Conservation (phyloP, 2,329 filamentous ascomycete species). For the Elsinoe perseae region DNA sequence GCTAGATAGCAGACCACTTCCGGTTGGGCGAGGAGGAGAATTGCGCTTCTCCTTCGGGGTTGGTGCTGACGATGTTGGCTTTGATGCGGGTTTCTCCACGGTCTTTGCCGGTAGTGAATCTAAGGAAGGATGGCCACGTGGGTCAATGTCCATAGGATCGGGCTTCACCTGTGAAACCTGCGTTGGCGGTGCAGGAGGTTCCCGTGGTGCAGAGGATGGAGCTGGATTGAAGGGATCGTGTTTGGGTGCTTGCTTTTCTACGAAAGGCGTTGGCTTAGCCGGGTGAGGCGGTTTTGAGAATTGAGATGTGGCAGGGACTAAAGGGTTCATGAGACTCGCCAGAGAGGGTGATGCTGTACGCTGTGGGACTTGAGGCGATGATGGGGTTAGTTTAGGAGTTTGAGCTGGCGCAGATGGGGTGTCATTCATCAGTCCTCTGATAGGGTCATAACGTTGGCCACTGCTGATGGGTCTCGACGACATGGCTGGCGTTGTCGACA, state of each 20-base stretch:
- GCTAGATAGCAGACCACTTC: conserved; percentile 57
- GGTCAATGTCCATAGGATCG: conserved; percentile 30
- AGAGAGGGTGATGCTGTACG: conserved; percentile 74
- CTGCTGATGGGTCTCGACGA: conserved; percentile 53
- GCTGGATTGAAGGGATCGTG: conserved; percentile 17
- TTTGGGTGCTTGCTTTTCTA: neutral
- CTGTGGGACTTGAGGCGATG: conserved; percentile 34
- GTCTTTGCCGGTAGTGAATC: neutral
- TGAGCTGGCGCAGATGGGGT: conserved; percentile 22
- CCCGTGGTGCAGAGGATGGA: neutral
- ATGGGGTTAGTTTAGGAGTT: conserved; percentile 21
- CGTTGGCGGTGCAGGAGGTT: neutral
- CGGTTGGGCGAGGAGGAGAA: conserved; percentile 50
- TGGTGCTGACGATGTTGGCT: conserved; percentile 10
- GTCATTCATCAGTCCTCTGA: conserved; percentile 56
- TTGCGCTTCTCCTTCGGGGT: conserved; percentile 38
- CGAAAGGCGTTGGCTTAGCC: conserved; percentile 21
- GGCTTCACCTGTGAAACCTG: conserved; percentile 19
- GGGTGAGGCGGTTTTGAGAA: conserved; percentile 24
- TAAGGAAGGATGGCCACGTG: conserved; percentile 2
- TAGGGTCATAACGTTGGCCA: conserved; percentile 82
- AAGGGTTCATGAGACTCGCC: conserved; percentile 63
- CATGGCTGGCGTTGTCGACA: conserved; percentile 33
- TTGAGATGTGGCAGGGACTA: conserved; percentile 25
- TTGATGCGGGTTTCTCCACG: conserved; percentile 11